phyloP scores from a whole-genome alignment of 495 filamentous ascomycete genomes.

The Achaetomiella virescens region DNA sequence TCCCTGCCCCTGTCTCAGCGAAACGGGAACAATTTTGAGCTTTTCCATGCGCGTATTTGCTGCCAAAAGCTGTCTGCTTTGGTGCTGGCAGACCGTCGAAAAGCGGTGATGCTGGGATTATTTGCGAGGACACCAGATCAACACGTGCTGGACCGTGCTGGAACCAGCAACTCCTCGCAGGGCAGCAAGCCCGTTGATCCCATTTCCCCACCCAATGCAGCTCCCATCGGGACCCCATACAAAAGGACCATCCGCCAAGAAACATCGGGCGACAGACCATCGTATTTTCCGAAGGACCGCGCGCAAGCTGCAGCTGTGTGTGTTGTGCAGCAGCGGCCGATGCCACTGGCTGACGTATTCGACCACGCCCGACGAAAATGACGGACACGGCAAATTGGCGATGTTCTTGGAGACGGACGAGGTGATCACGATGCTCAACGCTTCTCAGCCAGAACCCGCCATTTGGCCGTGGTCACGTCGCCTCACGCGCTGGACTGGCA shows the following conservation, averaged over 20 bases:
- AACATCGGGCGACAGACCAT: not conserved
- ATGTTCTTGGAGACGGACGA: too few relatives aligned
- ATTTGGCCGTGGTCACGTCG: not conserved
- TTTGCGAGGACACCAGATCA: not conserved
- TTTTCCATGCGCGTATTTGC: not conserved
- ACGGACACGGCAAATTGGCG: too few relatives aligned
- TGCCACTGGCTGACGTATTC: not conserved
- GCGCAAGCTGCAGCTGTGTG: not conserved
- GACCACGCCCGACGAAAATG: not conserved
- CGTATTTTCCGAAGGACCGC: not conserved
- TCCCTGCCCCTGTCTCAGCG: not conserved
- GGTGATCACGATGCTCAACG: not conserved
- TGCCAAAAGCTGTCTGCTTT: not conserved
- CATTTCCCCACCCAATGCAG: constrained; percentile 9
- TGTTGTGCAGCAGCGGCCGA: not conserved
- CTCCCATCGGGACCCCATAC: not conserved
- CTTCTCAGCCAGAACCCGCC: not conserved
- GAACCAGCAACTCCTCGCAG: not conserved
- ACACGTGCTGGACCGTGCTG: not conserved
- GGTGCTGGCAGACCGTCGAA: not conserved
- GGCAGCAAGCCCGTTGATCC: not conserved
- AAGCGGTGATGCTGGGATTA: not conserved
- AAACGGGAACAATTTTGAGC: not conserved
- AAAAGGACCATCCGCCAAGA: constrained; percentile 1
- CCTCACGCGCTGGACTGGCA: not conserved